Base-by-base conservation (phyloP, 257 asterid species). In the Linaria vulgaris region DNA sequence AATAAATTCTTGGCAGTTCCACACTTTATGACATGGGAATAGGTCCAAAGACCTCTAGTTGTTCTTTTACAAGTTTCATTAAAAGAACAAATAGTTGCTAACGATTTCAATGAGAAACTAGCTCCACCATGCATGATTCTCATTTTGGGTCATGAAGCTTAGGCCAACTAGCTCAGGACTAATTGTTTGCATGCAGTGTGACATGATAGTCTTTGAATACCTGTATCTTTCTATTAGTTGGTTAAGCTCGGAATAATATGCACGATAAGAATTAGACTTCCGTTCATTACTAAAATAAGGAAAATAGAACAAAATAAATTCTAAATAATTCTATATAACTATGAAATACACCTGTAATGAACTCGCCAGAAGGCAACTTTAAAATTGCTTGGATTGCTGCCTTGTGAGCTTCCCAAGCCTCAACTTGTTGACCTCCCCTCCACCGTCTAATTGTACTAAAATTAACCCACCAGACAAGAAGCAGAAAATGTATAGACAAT, bases 361-460 rank as follows among this genome's bases (percentile, higher is more conserved):
- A 82, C 78, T 85, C 96, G 41, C 99, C 96, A 12, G 97, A 85
- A 60, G 99, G 95, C 71, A 90, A 76, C 78, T 74, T 90, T 59
- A 84, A 68, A 76, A 90, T 69, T 63, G 97, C 81, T 80, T 94
- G 99, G 75, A 87, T 74, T 37, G 99, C 83, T 59, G 85, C 69
- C 68, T 80, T 80, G 72, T 94, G 97, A 68, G 95, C 96, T 80
- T 94, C 99, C 96, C 79, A 77, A 20, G 68, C 81, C 69, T 85
- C 97, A 69, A 85, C 80, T 68, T 76, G 83, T 63, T 87, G 84
- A 66, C 88, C 97, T 61, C 74, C 90, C 74, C 82, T 90, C 99
- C 99, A 94, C 68, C 95, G 89, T 59, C 95, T 84, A 75, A 94
- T 68, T 63, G 94, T 81, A 77, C 97, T 87, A 72, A 45, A 63